Conservation (phyloP, 2,329 filamentous ascomycete species). For the Tolypocladium ovalisporum region DNA sequence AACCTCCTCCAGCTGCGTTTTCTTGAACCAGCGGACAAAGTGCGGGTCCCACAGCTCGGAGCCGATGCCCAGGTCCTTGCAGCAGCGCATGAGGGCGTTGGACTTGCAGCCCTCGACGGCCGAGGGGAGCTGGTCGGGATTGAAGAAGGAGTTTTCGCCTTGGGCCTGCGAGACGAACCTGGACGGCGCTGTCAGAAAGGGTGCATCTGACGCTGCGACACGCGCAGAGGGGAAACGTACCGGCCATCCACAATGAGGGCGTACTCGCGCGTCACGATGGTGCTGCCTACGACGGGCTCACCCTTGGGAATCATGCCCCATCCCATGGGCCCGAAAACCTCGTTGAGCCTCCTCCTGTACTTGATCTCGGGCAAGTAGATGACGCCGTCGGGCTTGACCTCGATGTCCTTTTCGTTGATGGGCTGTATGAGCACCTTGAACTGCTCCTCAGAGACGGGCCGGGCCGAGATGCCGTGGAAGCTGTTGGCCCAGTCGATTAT, state of each 20-base stretch:
- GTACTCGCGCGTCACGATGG: slow-evolving; percentile 79
- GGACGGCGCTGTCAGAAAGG: neutral
- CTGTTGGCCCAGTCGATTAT: slow-evolving; percentile 69
- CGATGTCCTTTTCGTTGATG: slow-evolving; percentile 64
- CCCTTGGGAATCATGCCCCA: slow-evolving; percentile 90
- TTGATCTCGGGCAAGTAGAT: slow-evolving; percentile 97
- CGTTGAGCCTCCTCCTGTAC: slow-evolving; percentile 82
- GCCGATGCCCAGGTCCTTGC: slow-evolving; percentile 92
- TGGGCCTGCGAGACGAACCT: slow-evolving; percentile 88
- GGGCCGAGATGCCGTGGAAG: slow-evolving; percentile 65
- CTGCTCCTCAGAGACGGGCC: slow-evolving; percentile 61
- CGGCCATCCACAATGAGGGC: slow-evolving; percentile 79
- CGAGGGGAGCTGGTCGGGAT: slow-evolving; percentile 78
- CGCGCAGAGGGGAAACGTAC: slow-evolving; percentile 35
- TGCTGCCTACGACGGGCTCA: slow-evolving; percentile 74
- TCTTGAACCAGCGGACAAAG: slow-evolving; percentile 77
- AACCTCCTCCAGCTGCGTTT: slow-evolving; percentile 60
- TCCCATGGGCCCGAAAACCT: slow-evolving; percentile 85
- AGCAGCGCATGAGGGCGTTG: slow-evolving; percentile 95
- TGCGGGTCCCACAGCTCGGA: slow-evolving; percentile 94
- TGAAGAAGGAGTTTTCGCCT: slow-evolving; percentile 91
- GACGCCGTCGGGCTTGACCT: slow-evolving; percentile 96
- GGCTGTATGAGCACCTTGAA: slow-evolving; percentile 57
- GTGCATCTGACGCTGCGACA: neutral
- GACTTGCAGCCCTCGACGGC: slow-evolving; percentile 96